A percentile compares a stretch with the other conserved stretches of the same genome.
Conservation (phyloP, 2,329 filamentous ascomycete genomes). For the Rhinocladiella similis region DNA sequence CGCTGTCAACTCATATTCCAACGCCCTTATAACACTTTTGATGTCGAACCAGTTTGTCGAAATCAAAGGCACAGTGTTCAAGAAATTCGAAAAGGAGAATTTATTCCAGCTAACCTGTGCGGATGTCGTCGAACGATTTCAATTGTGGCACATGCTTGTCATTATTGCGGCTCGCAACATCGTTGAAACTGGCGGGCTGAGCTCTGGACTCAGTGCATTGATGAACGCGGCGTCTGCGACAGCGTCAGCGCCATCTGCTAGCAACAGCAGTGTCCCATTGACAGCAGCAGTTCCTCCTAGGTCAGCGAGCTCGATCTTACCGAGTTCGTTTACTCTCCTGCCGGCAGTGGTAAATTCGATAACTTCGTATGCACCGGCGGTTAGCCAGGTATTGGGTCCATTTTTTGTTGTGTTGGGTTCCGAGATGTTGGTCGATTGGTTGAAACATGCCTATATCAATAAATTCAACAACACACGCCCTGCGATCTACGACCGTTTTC, state of each 20-base stretch:
- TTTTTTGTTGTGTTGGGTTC: slow-evolving; percentile 93
- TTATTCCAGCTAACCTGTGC: slow-evolving; percentile 95
- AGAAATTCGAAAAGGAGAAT: slow-evolving; percentile 98
- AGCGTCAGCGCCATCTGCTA: slow-evolving; percentile 40
- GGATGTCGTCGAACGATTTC: slow-evolving; percentile 93
- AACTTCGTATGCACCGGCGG: slow-evolving; percentile 44
- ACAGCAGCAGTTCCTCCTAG: slow-evolving; percentile 53
- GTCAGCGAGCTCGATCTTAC: slow-evolving; percentile 69
- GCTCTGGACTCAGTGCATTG: slow-evolving; percentile 44
- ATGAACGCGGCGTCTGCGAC: slow-evolving; percentile 37
- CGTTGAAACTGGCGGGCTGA: slow-evolving; percentile 88
- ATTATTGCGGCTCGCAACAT: slow-evolving; percentile 97
- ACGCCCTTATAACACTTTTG: slow-evolving; percentile 85
- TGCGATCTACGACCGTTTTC: slow-evolving; percentile 80
- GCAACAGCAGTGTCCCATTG: slow-evolving; percentile 55
- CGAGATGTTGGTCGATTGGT: slow-evolving; percentile 94
- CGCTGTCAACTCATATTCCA: slow-evolving; percentile 97
- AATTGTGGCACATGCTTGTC: slow-evolving; percentile 94
- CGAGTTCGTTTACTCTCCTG: slow-evolving; percentile 85
- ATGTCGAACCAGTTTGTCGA: slow-evolving; percentile 99
- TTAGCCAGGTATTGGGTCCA: slow-evolving; percentile 82
- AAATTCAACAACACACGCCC: slow-evolving; percentile 99
- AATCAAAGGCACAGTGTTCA: slow-evolving; percentile 98
- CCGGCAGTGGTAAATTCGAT: slow-evolving; percentile 57
- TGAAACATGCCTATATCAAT: slow-evolving; percentile 96